Evolutionary conservation across 441 rosid species (phyloP).

Genomic region (Populus hybrid): DNA sequence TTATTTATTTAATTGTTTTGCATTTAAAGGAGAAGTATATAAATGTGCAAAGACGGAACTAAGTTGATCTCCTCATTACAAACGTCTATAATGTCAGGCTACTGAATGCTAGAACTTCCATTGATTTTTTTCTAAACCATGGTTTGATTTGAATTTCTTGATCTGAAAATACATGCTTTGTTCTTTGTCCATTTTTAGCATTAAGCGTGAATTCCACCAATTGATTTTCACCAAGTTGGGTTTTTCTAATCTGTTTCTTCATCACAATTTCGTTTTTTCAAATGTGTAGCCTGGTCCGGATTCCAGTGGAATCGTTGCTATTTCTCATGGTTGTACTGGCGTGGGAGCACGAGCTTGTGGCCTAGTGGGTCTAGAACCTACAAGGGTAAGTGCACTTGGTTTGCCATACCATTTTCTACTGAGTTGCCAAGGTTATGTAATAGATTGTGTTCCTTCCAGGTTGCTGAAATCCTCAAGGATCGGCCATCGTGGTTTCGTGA

Average conservation of each 20-base stretch:
- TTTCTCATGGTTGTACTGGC: conserved; percentile 99
- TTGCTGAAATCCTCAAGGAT: conserved; percentile 98
- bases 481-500: conserved; percentile 96
- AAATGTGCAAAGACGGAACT: not conserved
- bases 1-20: not conserved
- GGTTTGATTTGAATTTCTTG: not conserved
- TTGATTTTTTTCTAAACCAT: not conserved
- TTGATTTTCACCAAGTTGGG: not conserved
- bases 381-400: conserved; percentile 58
- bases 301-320: conserved; percentile 99
- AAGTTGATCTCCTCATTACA: not conserved
- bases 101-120: not conserved
- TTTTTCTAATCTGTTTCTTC: conserved; percentile 10
- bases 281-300: conserved; percentile 99
- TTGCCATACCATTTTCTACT: conserved; percentile 6
- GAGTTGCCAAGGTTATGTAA: not conserved
- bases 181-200: not conserved
- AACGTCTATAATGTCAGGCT: not conserved
- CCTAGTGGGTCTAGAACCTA: conserved; percentile 98
- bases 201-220: not conserved
- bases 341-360: conserved; percentile 99
- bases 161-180: not conserved
- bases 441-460: conserved; percentile 39
- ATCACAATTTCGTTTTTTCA: not conserved
- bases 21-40: not conserved